Base-by-base conservation (phyloP, 2,329 filamentous ascomycete genomes). In the Monilinia polystroma region DNA sequence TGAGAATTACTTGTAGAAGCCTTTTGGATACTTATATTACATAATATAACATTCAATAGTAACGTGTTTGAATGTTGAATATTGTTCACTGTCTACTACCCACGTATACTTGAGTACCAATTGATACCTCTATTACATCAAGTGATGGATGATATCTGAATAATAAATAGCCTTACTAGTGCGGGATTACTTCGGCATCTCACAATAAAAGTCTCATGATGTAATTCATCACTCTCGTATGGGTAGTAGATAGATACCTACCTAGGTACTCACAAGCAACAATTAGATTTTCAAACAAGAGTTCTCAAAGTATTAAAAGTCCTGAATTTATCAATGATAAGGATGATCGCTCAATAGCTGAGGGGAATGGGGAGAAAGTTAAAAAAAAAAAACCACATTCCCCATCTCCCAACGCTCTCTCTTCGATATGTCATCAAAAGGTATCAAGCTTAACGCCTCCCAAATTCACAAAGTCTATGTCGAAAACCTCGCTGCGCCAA, bases 371-470 rank as follows among this genome's bases (percentile, higher is more conserved):
- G 29, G 58, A 51, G 45, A 26, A 51, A 18, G 26, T 38, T 38
- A 60, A 51, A 32, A 38, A 32, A 26, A 16, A 41, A 43, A 16
- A 51, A 51, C 51, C 45, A 49, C 14, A 38, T 11, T 29, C 45
- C 10, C 29, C 6, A 35, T 16, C 14, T 23, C 29, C 45, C 45
- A 51, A 38, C 32, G 58, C 45, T 51, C n/a, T 60, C 58, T 60
- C 51, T 60, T 38, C 29, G 35, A 29, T 51, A 49, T 60, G 7
- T 60, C 45, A 51, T 60, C 58, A 60, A 49, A 38, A 60, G 58
- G 58, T 60, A 60, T 60, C 58, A 60, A 38, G 29, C n/a, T 51
- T 16, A 51, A 60, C 45, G 45, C 45, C 58, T 14, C 32, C 58
- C 23, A 51, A 60, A 38, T 26, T 16, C 45, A 29, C 18, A 38